Evolutionary conservation across 2,329 filamentous ascomycete species (phyloP).

Genomic region (Aspergillus awamori): DNA sequence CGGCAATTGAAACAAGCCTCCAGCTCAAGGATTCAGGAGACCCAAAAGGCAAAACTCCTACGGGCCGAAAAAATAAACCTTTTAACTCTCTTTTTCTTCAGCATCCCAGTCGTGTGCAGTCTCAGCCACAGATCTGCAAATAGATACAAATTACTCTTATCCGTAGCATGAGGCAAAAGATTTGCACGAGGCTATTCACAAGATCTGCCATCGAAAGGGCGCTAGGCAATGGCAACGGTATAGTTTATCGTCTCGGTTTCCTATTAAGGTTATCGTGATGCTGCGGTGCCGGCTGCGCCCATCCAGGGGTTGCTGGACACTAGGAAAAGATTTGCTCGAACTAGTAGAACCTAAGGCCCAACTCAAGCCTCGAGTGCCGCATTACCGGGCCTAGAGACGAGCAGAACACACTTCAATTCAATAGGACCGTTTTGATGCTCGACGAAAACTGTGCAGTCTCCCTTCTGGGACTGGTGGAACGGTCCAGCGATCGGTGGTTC

Average conservation of each 20-base stretch:
- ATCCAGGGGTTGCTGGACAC: neutral
- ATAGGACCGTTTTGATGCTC: no score
- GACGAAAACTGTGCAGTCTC: neutral
- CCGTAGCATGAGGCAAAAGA: neutral
- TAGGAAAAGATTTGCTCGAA: neutral
- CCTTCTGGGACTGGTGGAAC: neutral
- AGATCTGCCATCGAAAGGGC: neutral
- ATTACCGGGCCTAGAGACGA: neutral
- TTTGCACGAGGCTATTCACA: neutral
- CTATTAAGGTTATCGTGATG: constrained; percentile 10
- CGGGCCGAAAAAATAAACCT: neutral
- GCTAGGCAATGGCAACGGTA: neutral
- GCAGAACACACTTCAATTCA: neutral
- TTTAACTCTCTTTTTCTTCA: neutral
- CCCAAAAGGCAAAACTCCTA: neutral
- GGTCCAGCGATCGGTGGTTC: neutral
- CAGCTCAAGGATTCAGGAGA: no score
- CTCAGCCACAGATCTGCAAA: neutral
- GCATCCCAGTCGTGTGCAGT: neutral
- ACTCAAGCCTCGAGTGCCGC: neutral
- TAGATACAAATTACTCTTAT: neutral
- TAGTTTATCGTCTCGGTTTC: constrained; percentile 9
- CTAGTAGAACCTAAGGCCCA: neutral
- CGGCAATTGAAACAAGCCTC: neutral
- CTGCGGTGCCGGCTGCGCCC: constrained; percentile 1